Evolutionary conservation across 139 green algal species (phyloP).

Genomic region (Limnomonas spitsbergensis): DNA sequence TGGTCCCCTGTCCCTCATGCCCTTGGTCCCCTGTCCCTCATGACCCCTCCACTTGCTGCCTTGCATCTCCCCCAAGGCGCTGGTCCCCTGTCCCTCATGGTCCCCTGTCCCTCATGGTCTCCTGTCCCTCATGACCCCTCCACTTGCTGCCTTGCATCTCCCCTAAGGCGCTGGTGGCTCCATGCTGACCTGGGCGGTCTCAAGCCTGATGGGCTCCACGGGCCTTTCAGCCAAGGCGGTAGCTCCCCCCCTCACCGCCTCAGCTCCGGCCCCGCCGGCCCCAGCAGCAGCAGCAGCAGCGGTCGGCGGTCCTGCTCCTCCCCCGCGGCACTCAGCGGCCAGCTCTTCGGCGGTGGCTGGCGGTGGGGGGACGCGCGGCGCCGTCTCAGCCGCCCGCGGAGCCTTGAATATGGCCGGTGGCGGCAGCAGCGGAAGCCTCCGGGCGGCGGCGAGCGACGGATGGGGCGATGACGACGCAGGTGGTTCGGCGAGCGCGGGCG

Average conservation of each 20-base stretch:
- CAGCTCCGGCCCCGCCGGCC: neutral
- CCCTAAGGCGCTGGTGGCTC: conserved; percentile 1
- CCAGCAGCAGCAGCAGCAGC: neutral
- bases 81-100: no score
- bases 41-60: no score
- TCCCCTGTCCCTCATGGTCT: no score
- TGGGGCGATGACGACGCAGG: conserved; percentile 1
- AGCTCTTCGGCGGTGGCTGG: no score
- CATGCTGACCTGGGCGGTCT: conserved; percentile 52
- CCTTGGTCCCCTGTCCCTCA: no score
- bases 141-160: no score
- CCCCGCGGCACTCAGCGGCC: neutral
- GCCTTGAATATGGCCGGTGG: neutral
- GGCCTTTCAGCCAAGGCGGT: conserved; percentile 5
- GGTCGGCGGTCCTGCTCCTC: neutral
- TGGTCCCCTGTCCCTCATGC: no score
- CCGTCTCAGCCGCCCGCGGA: neutral
- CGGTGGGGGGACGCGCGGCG: no score
- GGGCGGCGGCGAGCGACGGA: neutral
- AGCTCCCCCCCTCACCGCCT: neutral
- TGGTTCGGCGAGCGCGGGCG: neutral
- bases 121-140: no score
- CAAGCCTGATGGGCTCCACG: conserved; percentile 25
- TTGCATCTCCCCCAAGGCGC: no score
- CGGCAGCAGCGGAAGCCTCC: neutral